Evolutionary conservation across 257 asterid species (phyloP).

Genomic region (Penstemon eatonii): DNA sequence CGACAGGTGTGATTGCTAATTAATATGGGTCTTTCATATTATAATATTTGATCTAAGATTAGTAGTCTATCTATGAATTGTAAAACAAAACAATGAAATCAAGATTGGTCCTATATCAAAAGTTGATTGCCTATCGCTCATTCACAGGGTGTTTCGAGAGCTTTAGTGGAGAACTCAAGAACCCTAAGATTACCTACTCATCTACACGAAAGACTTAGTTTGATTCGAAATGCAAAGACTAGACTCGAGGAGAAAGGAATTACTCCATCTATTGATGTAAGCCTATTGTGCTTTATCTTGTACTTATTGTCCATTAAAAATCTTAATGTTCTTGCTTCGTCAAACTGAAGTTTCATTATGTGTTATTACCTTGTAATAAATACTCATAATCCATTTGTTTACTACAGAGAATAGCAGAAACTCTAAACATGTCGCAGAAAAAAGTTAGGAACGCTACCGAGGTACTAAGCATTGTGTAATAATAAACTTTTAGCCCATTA

Average conservation of each 20-base stretch:
- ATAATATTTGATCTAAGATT: neutral
- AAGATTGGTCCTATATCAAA: too few species aligned
- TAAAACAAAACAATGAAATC: too few species aligned
- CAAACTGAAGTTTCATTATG: conserved; percentile 7
- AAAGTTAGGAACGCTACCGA: conserved; percentile 95
- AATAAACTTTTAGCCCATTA: conserved; percentile 9
- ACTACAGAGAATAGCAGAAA: conserved; percentile 80
- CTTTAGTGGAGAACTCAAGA: conserved; percentile 82
- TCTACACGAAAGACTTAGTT: conserved; percentile 77
- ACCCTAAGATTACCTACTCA: conserved; percentile 82
- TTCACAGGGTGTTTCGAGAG: conserved; percentile 85
- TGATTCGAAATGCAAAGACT: conserved; percentile 82
- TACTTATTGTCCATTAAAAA: conserved; percentile 1
- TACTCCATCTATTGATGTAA: conserved; percentile 78
- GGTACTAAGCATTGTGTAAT: conserved; percentile 46
- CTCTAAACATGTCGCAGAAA: conserved; percentile 80
- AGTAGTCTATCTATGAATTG: too few species aligned
- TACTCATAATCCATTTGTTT: conserved; percentile 28
- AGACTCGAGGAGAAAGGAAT: conserved; percentile 78
- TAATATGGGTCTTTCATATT: neutral
- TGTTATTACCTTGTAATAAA: conserved; percentile 17
- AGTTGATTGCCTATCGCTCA: neutral
- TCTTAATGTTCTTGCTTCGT: neutral
- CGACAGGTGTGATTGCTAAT: conserved; percentile 60
- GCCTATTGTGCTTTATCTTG: conserved; percentile 22